Evolutionary conservation across 2,329 filamentous ascomycete genomes (phyloP).

Genomic region (Ophiostoma novo-ulmi): DNA sequence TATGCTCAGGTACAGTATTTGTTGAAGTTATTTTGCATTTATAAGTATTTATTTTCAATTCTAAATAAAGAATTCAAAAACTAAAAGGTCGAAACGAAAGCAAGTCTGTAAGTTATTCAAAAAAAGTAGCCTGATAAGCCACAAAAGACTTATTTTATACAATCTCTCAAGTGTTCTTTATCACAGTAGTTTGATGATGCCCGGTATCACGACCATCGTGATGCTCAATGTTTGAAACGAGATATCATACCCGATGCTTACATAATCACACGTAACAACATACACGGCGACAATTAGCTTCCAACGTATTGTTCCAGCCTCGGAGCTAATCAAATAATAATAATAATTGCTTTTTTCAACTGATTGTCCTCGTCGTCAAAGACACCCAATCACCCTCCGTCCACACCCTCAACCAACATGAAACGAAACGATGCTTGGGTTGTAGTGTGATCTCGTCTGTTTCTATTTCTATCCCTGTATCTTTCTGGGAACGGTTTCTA

Average conservation of each 20-base stretch:
- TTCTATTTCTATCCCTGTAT: background rate
- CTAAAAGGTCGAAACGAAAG: too few relatives aligned
- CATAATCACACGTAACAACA: background rate
- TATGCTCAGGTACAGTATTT: too few relatives aligned
- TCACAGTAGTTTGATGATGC: too few relatives aligned
- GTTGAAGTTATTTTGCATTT: too few relatives aligned
- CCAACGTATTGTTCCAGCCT: too few relatives aligned
- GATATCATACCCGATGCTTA: background rate
- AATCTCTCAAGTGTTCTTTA: too few relatives aligned
- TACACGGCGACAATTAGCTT: too few relatives aligned
- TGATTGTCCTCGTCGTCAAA: background rate
- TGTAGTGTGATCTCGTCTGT: conserved; percentile 2
- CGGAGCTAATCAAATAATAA: background rate
- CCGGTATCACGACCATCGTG: background rate
- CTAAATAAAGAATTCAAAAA: too few relatives aligned
- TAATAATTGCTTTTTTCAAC: background rate
- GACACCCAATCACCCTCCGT: background rate
- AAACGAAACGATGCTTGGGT: conserved; percentile 9
- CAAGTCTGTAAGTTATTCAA: too few relatives aligned
- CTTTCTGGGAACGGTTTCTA: background rate
- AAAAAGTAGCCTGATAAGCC: too few relatives aligned
- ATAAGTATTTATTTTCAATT: too few relatives aligned
- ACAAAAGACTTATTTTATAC: too few relatives aligned
- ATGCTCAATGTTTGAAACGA: background rate
- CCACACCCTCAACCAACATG: background rate